Percentiles rank a stretch among this genome's conserved stretches.
Conservation (phyloP, 139 green algal species). For the Closterium sp. region DNA sequence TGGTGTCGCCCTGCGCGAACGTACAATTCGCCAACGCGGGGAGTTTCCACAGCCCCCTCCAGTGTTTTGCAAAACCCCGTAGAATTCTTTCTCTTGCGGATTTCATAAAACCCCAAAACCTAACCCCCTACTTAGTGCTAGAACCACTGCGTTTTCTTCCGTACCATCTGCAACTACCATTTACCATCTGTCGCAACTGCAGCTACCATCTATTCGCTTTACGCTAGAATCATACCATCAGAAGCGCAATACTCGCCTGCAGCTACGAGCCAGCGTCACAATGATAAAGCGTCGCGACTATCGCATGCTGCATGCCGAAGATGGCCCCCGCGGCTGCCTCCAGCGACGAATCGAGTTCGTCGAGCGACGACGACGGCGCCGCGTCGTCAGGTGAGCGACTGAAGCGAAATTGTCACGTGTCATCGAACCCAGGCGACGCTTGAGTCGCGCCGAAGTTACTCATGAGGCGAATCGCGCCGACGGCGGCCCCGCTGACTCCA, state of each 20-base stretch:
- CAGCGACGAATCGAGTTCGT: not conserved
- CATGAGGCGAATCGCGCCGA: not conserved
- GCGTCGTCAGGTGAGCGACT: not conserved
- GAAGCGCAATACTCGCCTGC: not conserved
- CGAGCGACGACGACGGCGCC: not conserved
- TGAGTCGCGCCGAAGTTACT: too few species aligned
- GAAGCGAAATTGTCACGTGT: not conserved
- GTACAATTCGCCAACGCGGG: too few species aligned
- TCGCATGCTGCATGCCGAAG: not conserved
- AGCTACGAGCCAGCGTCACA: not conserved
- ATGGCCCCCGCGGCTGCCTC: not conserved
- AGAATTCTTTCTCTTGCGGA: too few species aligned
- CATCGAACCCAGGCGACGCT: not conserved
- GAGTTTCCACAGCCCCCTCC: too few species aligned
- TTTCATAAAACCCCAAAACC: too few species aligned
- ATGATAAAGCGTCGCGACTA: not conserved
- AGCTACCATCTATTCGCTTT: not conserved
- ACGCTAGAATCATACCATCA: not conserved
- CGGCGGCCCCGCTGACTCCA: too few species aligned
- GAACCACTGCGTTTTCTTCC: not conserved
- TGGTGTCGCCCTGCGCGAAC: too few species aligned
- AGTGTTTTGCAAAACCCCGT: too few species aligned
- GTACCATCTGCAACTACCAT: too few species aligned
- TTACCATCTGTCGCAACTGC: not conserved
- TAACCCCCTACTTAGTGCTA: not conserved